Evolutionary conservation across 257 asterid genomes (phyloP).

Genomic region (Capsicum chinense): DNA sequence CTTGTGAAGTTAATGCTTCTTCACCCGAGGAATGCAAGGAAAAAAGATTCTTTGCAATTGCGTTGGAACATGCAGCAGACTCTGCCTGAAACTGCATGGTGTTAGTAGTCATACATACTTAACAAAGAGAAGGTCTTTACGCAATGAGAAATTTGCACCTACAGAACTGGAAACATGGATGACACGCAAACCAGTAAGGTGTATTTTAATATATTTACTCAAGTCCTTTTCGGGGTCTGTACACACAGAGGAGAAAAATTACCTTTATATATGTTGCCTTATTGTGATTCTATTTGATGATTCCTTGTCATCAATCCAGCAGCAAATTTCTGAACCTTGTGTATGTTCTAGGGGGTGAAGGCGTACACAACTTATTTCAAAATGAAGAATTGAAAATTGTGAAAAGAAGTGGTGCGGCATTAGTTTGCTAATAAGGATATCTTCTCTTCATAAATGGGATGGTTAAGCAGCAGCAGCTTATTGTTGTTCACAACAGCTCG

Average conservation of each 20-base stretch:
- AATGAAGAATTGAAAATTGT: conserved; percentile 21
- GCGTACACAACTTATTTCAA: conserved; percentile 33
- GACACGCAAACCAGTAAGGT: conserved; percentile 5
- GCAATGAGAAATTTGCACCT: neutral
- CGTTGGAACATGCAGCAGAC: conserved; percentile 8
- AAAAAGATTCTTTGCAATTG: neutral
- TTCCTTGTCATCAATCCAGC: conserved; percentile 40
- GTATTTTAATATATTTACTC: neutral
- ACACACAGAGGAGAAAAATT: conserved; percentile 24
- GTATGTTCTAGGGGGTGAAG: conserved; percentile 63
- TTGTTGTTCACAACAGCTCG: conserved; percentile 79
- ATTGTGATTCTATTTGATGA: conserved; percentile 17
- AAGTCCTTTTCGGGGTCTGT: neutral
- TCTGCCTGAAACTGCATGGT: conserved; percentile 25
- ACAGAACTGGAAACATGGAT: conserved; percentile 5
- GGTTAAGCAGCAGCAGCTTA: conserved; percentile 78
- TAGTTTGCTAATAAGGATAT: conserved; percentile 63
- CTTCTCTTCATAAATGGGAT: conserved; percentile 68
- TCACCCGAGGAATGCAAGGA: neutral
- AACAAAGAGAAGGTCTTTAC: neutral
- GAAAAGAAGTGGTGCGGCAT: neutral
- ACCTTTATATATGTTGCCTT: conserved; percentile 4
- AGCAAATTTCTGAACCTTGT: conserved; percentile 61
- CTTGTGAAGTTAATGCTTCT: conserved; percentile 17
- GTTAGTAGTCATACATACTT: conserved; percentile 6